Evolutionary conservation across 179 eudicot species (phyloP), one percentile per base, ranked within the genome.

Genomic region (Heliamphora ciliata): DNA sequence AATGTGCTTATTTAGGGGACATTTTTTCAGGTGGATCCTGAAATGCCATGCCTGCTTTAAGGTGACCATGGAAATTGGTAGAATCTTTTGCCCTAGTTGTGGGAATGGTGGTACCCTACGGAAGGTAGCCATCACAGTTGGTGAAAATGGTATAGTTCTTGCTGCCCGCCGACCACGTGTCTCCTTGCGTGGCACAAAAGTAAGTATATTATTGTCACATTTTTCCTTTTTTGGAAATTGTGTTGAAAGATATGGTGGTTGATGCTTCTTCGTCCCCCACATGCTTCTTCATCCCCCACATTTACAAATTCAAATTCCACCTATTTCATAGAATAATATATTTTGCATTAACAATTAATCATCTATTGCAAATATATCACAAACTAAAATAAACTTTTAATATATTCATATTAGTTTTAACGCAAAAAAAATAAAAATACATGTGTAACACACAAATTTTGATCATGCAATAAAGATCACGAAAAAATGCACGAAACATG

Each of bases 101-200:
- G 98, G 99, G 46, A 96, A 96, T 85, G 99, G 99, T 18, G 99
- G 99, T 82, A 96, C 99, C 81, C 87, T 96, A 67, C 83, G 98
- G 74, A 96, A 96, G 88, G 98, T 96, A 77, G 93, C 99, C 85
- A 97, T 90, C 56, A 96, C 99, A 48, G 97, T 96, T 70, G 95
- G 94, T 83, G 98, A 94, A 84, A 94, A 96, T 85, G 99, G 99
- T 76, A 88, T 92, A 76, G 86, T 91, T 77, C 81, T 94, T 70
- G 88, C 97, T 82, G 92, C 94, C 68, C 98, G 92, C 14, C 88
- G 88, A 48, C 95, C 95, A 18, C 94, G 99, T 71, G 60, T 93
- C 81, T 90, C 93, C 74, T 80, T 96, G 86, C 91, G 97, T 72
- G 99, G 99, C 83, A 96, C 99, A 74, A 92, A 90, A 88, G 99